Conservation (phyloP, 2,329 filamentous ascomycete genomes). For the Colletotrichum tropicale region DNA sequence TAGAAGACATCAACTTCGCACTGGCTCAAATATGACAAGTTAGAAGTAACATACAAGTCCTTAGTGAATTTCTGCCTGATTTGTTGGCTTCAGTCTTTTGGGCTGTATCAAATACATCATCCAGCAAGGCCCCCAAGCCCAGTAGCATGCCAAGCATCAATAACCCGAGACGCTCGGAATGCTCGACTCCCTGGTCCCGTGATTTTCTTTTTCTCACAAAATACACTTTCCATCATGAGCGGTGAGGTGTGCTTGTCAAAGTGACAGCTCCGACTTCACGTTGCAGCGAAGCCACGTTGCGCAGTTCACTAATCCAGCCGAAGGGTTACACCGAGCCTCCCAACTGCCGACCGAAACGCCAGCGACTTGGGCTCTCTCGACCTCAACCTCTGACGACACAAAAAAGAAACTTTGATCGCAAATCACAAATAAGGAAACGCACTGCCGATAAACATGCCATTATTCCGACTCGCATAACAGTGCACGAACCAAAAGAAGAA, state of each 20-base stretch:
- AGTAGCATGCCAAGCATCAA: background rate
- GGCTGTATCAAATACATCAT: background rate
- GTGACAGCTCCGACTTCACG: background rate
- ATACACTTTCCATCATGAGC: background rate
- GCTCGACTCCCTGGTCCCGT: background rate
- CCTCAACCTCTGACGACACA: background rate
- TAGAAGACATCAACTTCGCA: background rate
- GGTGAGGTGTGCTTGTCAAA: background rate
- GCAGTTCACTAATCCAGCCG: background rate
- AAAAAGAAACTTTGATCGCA: background rate
- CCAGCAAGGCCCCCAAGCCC: background rate
- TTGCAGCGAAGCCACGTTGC: background rate
- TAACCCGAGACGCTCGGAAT: background rate
- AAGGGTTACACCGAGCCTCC: background rate
- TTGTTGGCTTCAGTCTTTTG: background rate
- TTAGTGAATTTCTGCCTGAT: accelerated
- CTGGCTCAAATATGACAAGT: background rate
- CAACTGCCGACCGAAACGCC: background rate
- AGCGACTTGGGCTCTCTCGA: background rate
- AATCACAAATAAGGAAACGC: background rate
- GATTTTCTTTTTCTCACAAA: background rate
- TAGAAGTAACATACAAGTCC: background rate
- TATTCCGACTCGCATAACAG: background rate
- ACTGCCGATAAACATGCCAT: background rate
- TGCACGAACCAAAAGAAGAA: background rate